Evolutionary conservation across 768 basidiomycete species (phyloP).

Genomic region (Rubroboletus pulcherrimus): DNA sequence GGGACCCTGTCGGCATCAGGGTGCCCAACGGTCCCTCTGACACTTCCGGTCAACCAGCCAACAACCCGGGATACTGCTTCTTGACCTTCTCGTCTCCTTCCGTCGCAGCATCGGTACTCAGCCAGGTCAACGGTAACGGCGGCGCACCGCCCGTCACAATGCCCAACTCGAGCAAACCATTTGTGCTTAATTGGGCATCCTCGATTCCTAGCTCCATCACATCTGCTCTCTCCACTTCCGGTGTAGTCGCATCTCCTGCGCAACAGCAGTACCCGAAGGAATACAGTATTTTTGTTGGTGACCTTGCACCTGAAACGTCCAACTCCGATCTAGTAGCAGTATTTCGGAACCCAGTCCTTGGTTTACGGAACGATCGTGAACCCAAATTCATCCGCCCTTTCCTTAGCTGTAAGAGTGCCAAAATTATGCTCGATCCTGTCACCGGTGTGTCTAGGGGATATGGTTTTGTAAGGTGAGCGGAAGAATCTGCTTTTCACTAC

Average conservation of each 20-base stretch:
- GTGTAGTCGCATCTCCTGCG: conserved; percentile 24
- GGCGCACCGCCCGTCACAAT: conserved; percentile 53
- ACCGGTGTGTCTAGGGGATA: conserved; percentile 89
- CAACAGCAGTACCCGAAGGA: conserved; percentile 73
- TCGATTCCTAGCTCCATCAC: conserved; percentile 36
- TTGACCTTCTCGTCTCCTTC: conserved; percentile 75
- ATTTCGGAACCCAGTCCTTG: conserved; percentile 85
- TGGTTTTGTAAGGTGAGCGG: conserved; percentile 79
- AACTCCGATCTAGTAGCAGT: conserved; percentile 95
- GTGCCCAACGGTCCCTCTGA: conserved; percentile 64
- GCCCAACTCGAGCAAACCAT: conserved; percentile 84
- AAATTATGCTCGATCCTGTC: conserved; percentile 90
- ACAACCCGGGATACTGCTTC: conserved; percentile 87
- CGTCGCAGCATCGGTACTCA: conserved; percentile 66
- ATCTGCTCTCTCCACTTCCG: conserved; percentile 28
- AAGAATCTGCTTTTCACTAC: conserved; percentile 4
- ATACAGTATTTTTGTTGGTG: conserved; percentile 93
- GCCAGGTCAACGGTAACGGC: conserved; percentile 53
- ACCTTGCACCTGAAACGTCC: conserved; percentile 88
- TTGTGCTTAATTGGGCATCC: conserved; percentile 77
- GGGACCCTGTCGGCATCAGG: conserved; percentile 74
- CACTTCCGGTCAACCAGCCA: conserved; percentile 58
- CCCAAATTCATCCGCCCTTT: conserved; percentile 89
- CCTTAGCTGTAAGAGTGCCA: conserved; percentile 89
- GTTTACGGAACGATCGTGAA: conserved; percentile 79